Percentiles rank a stretch among this genome's conserved stretches.
Conservation (phyloP, 805 yeast species). For the Sungouiozyma ichnusensis region DNA sequence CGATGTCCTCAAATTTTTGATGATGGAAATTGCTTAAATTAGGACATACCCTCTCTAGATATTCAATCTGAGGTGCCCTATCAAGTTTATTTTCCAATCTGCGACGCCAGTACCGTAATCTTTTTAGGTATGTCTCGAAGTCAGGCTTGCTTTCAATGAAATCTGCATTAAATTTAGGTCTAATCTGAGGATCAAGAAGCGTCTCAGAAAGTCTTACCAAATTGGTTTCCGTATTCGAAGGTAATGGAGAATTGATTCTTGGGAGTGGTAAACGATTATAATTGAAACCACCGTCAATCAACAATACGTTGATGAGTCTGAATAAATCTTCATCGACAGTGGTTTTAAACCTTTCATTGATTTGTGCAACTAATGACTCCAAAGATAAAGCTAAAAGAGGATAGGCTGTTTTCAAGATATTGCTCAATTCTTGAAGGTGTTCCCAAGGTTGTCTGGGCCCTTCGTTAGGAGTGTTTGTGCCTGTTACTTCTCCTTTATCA, state of each 20-base stretch:
- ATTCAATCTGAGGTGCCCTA: slow-evolving; percentile 66
- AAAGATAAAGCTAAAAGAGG: slow-evolving; percentile 86
- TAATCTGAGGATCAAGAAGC: slow-evolving; percentile 76
- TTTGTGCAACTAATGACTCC: slow-evolving; percentile 93
- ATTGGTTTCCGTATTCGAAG: slow-evolving; percentile 84
- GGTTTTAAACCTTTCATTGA: slow-evolving; percentile 84
- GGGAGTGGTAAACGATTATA: slow-evolving; percentile 80
- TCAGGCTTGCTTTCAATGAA: slow-evolving; percentile 81
- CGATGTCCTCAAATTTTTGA: slow-evolving; percentile 95
- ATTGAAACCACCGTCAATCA: slow-evolving; percentile 89
- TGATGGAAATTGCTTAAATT: slow-evolving; percentile 96
- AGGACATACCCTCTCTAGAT: slow-evolving; percentile 84
- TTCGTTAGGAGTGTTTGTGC: slow-evolving; percentile 5
- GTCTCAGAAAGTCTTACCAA: slow-evolving; percentile 86
- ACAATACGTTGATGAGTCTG: slow-evolving; percentile 79
- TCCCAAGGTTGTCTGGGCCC: slow-evolving; percentile 79
- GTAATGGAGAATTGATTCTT: slow-evolving; percentile 76
- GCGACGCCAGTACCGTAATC: slow-evolving; percentile 85
- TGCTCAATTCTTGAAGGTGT: slow-evolving; percentile 85
- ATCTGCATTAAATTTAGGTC: slow-evolving; percentile 86
- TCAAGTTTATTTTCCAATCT: slow-evolving; percentile 86
- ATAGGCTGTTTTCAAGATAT: slow-evolving; percentile 90
- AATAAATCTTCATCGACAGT: slow-evolving; percentile 95
- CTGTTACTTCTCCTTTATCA: slow-evolving; percentile 14
- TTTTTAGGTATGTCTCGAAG: slow-evolving; percentile 73